phyloP scores from a whole-genome alignment of 1,139 yeast genomes.

The Pichia norvegensis region DNA sequence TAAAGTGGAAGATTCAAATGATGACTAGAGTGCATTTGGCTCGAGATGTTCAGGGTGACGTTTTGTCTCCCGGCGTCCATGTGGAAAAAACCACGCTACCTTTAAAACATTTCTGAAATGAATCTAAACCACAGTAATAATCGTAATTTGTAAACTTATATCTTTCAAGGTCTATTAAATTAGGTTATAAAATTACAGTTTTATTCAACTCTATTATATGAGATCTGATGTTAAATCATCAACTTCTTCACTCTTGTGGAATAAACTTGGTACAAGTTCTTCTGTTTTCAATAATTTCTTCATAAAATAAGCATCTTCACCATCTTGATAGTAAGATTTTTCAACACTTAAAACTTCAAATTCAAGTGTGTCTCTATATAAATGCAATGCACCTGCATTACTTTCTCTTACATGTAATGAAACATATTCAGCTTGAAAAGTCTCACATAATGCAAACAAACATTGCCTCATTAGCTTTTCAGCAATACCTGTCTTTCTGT shows the following conservation, averaged over 20 bases:
- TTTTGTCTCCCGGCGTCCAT: constrained; percentile 47
- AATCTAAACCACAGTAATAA: neutral
- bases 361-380: constrained; percentile 76
- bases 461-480: constrained; percentile 90
- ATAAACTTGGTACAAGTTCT: constrained; percentile 50
- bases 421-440: constrained; percentile 75
- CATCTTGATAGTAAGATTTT: constrained; percentile 86
- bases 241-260: constrained; percentile 37
- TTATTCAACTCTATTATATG: neutral
- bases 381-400: constrained; percentile 87
- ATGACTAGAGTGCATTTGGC: constrained; percentile 95
- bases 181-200: neutral
- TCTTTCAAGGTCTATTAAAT: neutral
- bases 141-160: neutral
- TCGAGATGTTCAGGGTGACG: constrained; percentile 53
- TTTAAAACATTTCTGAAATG: constrained; percentile 27
- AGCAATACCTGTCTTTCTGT: constrained; percentile 91
- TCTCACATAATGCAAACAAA: constrained; percentile 69
- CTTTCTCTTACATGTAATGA: constrained; percentile 91
- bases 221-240: constrained; percentile 15
- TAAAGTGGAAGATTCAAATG: constrained; percentile 33
- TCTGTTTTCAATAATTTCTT: constrained; percentile 54
- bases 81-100: constrained; percentile 95
- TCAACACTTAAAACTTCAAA: constrained; percentile 81
- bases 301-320: constrained; percentile 99